phyloP scores from a whole-genome alignment of 495 filamentous ascomycete species.

The Penicillium lagena region DNA sequence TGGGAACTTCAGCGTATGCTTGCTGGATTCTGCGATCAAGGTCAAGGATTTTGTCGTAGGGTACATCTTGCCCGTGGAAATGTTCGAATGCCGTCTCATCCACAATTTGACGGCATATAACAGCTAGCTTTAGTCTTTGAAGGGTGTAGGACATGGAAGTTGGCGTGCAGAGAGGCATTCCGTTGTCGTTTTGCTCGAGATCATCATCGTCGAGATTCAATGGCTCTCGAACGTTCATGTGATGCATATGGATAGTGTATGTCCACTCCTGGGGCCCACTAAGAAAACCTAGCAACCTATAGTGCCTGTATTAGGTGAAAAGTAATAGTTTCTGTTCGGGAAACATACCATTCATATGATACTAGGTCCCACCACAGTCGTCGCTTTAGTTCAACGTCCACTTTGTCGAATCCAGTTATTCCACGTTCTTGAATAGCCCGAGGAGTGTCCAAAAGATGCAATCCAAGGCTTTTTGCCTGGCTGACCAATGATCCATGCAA shows the following conservation, averaged over 20 bases:
- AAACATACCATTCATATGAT: constrained; percentile 38
- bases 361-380: constrained; percentile 43
- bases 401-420: constrained; percentile 7
- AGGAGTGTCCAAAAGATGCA: constrained; percentile 37
- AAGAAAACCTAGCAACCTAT: constrained; percentile 28
- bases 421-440: constrained; percentile 7
- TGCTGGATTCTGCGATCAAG: constrained; percentile 30
- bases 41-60: constrained; percentile 30
- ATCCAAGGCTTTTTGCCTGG: constrained; percentile 35
- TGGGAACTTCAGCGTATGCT: constrained; percentile 13
- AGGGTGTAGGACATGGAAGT: constrained; percentile 41
- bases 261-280: constrained; percentile 46
- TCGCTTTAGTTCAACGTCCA: constrained; percentile 31
- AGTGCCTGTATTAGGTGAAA: constrained; percentile 1
- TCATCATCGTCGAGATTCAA: constrained; percentile 23
- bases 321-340: background rate
- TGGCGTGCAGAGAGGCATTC: constrained; percentile 16
- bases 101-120: constrained; percentile 35
- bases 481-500: constrained; percentile 23
- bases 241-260: constrained; percentile 37
- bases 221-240: constrained; percentile 37
- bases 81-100: constrained; percentile 27
- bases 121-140: constrained; percentile 30
- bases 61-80: constrained; percentile 20
- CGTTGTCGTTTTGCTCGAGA: background rate